Base-by-base conservation (phyloP, 768 basidiomycete genomes). In the Lanmaoa rubissima region DNA sequence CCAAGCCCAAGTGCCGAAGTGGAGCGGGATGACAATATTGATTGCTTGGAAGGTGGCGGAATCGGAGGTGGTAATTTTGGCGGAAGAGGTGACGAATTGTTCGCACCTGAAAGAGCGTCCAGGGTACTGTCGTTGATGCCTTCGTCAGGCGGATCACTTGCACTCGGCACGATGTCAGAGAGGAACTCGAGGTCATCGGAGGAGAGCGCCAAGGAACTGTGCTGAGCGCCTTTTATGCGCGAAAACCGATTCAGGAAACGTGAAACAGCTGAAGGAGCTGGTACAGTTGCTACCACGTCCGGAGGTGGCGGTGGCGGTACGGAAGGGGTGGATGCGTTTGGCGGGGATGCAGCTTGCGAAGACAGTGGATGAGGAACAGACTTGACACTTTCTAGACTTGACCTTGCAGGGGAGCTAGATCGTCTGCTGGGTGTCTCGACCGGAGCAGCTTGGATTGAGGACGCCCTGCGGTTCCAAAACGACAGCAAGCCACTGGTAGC, bases 171-270 rank as follows among this genome's bases (percentile, higher is more conserved):
- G 53, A 75, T 77, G 67, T 86, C 88, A 35, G 82, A 83, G 19
- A 96, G 77, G 66, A 89, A 94, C 61, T 92, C 87, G 31, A 96
- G 77, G 68, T 96, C 94, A 55, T 90, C 85, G 1, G 82, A 76
- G 16, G 90, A 90, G 17, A 95, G 78, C 13, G 90, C 81, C 35
- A 94, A 69, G 32, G 88, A 84, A 49, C 78, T 79, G 46, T 76
- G 76, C 34, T 74, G 72, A 47, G 75, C 55, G 28, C 66, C 59
- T 46, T 73, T 77, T 28, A 72, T 71, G 21, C 84, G 81, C 9
- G 84, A 85, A 69, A 95, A 90, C 47, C 90, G 83, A 48, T 81
- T 84, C 47, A 94, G 77, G 68, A 95, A 94, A 5, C 93, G 83
- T 12, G 92, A 91, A 34, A 94, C 89, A 9, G 83, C 90, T 0